Percentiles rank a stretch among this genome's conserved stretches.
phyloP scores from a whole-genome alignment of 352 stramenopile species.

The Phytophthora lateralis region DNA sequence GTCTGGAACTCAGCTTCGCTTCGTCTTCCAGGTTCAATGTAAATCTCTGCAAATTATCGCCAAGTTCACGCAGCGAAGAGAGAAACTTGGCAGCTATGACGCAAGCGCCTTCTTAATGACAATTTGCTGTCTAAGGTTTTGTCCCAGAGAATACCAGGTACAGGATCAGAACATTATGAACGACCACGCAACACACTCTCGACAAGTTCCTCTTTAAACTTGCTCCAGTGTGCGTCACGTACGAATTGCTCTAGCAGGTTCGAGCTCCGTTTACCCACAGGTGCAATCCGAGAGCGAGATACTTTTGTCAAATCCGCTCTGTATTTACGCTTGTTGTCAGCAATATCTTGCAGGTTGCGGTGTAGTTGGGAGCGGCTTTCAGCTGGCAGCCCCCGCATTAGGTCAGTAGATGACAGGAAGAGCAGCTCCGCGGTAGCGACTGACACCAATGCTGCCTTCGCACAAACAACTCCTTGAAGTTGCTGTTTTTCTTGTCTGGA shows the following conservation, averaged over 20 bases:
- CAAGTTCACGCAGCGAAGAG: too few relatives aligned
- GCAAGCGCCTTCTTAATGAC: too few relatives aligned
- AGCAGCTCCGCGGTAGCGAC: conserved; percentile 48
- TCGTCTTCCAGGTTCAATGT: neutral
- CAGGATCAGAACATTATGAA: conserved; percentile 2
- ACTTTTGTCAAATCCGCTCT: neutral
- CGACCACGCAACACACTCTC: conserved; percentile 29
- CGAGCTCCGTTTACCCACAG: conserved; percentile 11
- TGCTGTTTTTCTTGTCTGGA: conserved; percentile 26
- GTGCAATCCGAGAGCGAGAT: neutral
- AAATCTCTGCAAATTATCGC: too few relatives aligned
- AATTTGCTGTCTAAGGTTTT: too few relatives aligned
- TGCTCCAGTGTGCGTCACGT: conserved; percentile 31
- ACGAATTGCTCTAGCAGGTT: conserved; percentile 38
- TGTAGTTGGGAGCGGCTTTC: conserved; percentile 46
- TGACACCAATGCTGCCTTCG: conserved; percentile 54
- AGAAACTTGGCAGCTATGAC: too few relatives aligned
- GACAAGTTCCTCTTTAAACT: conserved; percentile 43
- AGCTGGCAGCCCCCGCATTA: conserved; percentile 39
- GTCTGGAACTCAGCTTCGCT: conserved; percentile 2
- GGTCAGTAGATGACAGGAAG: conserved; percentile 52
- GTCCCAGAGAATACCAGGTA: neutral
- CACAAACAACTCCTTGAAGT: conserved; percentile 38
- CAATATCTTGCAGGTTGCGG: conserved; percentile 39
- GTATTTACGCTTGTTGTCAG: conserved; percentile 16